phyloP scores from a whole-genome alignment of 345 rosid species.

The Zanthoxylum bungeanum region DNA sequence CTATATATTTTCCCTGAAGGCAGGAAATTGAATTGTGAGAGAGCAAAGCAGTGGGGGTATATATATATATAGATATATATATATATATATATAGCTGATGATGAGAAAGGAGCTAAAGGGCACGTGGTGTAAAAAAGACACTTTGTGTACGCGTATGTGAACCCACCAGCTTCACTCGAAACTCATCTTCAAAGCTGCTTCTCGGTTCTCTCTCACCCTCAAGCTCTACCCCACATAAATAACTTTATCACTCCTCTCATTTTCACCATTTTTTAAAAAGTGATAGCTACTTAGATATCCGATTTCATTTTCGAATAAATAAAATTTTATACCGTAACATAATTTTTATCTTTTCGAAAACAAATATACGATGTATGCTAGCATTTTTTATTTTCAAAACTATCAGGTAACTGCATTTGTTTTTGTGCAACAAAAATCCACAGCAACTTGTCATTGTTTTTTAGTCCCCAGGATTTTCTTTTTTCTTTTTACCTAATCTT shows the following conservation, averaged over 20 bases:
- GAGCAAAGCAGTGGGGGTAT: not conserved
- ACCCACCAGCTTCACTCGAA: not conserved
- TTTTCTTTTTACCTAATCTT: not conserved
- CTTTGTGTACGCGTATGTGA: not conserved
- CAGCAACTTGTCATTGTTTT: not conserved
- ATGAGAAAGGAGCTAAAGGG: too few species aligned
- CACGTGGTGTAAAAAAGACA: too few species aligned
- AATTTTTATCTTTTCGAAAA: too few species aligned
- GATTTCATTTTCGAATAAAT: too few species aligned
- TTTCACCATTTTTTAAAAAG: too few species aligned
- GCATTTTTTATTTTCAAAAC: not conserved
- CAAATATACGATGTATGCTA: too few species aligned
- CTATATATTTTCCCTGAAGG: not conserved
- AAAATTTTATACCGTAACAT: too few species aligned
- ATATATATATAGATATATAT: too few species aligned
- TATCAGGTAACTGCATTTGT: not conserved
- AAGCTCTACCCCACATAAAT: not conserved
- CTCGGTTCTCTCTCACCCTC: too few species aligned
- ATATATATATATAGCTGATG: too few species aligned
- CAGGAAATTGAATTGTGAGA: not conserved
- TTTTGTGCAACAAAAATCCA: too few species aligned
- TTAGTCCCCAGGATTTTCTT: not conserved
- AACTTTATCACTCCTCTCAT: not conserved
- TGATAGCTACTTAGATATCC: too few species aligned
- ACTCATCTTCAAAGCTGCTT: not conserved